These are phyloP conservation scores for Termitomyces sp. DNA, from an alignment of 768 basidiomycete species.

Conservation along the genomic window DNA sequence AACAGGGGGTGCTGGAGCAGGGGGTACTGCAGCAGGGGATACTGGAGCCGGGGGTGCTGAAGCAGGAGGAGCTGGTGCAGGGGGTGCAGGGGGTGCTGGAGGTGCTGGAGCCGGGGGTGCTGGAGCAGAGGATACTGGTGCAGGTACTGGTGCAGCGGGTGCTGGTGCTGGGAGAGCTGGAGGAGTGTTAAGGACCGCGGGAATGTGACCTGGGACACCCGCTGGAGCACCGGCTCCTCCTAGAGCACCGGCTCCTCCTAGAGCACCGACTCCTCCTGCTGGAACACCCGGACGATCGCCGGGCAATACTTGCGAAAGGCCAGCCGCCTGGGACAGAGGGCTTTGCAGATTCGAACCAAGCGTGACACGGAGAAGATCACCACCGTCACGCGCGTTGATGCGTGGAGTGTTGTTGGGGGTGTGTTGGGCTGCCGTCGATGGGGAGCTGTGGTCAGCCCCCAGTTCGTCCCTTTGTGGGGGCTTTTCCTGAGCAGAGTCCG, in stretches of 20 bases:
- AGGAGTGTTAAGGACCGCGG: no score
- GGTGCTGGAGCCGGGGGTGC: neutral
- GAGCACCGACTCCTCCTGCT: no score
- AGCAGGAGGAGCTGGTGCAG: neutral
- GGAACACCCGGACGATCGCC: no score
- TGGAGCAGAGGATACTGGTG: neutral
- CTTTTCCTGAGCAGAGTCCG: neutral
- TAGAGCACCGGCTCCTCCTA: no score
- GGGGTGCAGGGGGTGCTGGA: neutral
- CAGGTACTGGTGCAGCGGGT: neutral
- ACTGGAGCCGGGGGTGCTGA: neutral
- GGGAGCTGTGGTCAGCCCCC: neutral
- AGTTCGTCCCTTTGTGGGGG: slow-evolving; percentile 1
- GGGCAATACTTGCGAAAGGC: no score
- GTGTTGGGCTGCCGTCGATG: neutral
- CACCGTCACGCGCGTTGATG: neutral
- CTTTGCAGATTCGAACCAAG: no score
- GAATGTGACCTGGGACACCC: no score
- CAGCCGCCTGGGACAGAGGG: no score
- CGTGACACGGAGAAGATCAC: no score
- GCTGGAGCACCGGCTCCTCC: no score
- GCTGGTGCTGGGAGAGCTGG: no score
- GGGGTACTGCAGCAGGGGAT: neutral
- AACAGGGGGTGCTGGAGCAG: neutral
- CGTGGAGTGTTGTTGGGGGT: slow-evolving; percentile 11